These are phyloP conservation scores for Penicillium sp. DNA, from an alignment of 2,329 filamentous ascomycete genomes.

Conservation along the genomic window DNA sequence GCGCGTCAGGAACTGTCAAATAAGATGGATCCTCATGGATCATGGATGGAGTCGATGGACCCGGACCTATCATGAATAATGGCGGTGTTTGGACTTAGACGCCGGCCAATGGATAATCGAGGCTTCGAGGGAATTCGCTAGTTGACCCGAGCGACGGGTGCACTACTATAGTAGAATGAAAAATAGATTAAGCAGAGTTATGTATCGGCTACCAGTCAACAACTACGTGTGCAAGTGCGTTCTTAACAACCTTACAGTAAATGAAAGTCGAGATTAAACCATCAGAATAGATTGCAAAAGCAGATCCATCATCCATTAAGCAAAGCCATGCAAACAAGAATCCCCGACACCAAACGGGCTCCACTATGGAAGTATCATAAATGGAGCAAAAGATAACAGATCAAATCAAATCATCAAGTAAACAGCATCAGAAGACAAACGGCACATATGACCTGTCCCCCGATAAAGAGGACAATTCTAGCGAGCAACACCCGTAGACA, in stretches of 20 bases:
- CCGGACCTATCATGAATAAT: too few species aligned
- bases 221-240: too few species aligned
- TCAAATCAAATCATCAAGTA: background rate
- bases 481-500: background rate
- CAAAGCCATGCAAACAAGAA: background rate
- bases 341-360: background rate
- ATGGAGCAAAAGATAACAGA: background rate
- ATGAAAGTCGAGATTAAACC: background rate
- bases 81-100: too few species aligned
- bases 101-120: background rate
- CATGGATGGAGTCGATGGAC: too few species aligned
- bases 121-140: background rate
- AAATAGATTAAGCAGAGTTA: too few species aligned
- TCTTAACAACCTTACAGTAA: too few species aligned
- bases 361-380: background rate
- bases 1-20: constrained; percentile 7
- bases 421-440: background rate
- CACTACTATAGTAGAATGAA: too few species aligned
- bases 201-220: too few species aligned
- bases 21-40: background rate
- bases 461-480: background rate
- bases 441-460: background rate
- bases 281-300: too few species aligned
- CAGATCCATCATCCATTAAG: background rate
- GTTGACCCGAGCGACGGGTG: background rate